Conservation (phyloP, 75 land plant species). For the Picea sitchensis region DNA sequence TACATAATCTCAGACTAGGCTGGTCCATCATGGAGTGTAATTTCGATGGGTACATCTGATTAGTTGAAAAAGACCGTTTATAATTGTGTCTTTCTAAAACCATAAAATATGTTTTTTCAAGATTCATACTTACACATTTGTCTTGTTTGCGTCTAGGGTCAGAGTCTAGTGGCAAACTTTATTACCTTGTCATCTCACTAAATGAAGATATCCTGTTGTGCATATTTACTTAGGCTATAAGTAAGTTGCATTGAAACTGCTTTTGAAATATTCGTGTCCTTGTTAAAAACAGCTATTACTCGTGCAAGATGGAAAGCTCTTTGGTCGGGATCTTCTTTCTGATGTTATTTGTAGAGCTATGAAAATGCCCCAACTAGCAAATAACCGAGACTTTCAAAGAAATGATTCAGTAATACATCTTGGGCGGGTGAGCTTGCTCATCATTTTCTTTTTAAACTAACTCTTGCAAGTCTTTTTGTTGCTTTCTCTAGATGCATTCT, state of each 20-base stretch:
- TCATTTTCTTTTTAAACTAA: not conserved
- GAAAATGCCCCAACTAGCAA: conserved; percentile 39
- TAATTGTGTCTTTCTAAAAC: too few relatives aligned
- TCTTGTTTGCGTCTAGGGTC: too few relatives aligned
- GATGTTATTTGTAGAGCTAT: conserved; percentile 60
- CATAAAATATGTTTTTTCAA: too few relatives aligned
- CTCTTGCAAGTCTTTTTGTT: not conserved
- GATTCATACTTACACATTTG: too few relatives aligned
- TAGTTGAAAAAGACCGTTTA: too few relatives aligned
- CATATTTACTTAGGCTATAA: too few relatives aligned
- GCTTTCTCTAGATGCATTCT: not conserved
- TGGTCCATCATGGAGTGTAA: too few relatives aligned
- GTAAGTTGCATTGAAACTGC: not conserved
- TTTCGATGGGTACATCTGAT: too few relatives aligned
- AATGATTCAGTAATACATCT: conserved; percentile 64
- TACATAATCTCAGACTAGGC: too few relatives aligned
- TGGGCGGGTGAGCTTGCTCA: conserved; percentile 54
- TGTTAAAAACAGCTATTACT: conserved; percentile 53
- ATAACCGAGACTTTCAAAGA: conserved; percentile 44
- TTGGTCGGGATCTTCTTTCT: conserved; percentile 65
- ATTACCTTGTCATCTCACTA: too few relatives aligned
- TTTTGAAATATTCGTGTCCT: conserved; percentile 2
- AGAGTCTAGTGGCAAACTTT: too few relatives aligned
- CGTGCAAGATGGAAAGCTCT: conserved; percentile 87
- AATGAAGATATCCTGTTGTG: not conserved